Evolutionary conservation across 2,329 filamentous ascomycete genomes (phyloP).

Genomic region (Monosporascus ibericus): DNA sequence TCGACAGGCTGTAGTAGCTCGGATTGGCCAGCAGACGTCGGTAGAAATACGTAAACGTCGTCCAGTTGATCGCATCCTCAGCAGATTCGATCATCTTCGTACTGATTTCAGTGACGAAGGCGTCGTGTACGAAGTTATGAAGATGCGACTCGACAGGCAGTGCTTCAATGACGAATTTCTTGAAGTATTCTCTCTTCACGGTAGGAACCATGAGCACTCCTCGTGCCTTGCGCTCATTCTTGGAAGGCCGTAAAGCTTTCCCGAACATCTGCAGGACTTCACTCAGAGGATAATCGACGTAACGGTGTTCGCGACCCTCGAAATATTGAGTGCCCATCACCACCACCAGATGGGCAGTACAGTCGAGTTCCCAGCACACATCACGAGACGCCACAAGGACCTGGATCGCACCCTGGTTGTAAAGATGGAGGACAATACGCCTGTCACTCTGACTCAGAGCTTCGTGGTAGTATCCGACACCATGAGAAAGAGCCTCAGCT

Average conservation of each 20-base stretch:
- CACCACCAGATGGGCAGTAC: slow-evolving; percentile 82
- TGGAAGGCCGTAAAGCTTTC: slow-evolving; percentile 72
- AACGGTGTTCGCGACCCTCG: slow-evolving; percentile 92
- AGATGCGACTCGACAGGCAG: slow-evolving; percentile 93
- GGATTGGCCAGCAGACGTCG: slow-evolving; percentile 89
- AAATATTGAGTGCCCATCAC: slow-evolving; percentile 99
- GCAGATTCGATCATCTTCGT: slow-evolving; percentile 93
- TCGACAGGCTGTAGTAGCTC: slow-evolving; percentile 87
- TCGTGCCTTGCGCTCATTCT: slow-evolving; percentile 68
- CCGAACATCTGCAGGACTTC: slow-evolving; percentile 98
- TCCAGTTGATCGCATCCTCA: slow-evolving; percentile 97
- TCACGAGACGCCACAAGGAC: slow-evolving; percentile 73
- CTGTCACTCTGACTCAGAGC: slow-evolving; percentile 84
- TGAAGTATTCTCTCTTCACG: slow-evolving; percentile 95
- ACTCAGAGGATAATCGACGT: slow-evolving; percentile 90
- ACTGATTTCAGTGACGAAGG: slow-evolving; percentile 94
- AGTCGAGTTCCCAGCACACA: slow-evolving; percentile 92
- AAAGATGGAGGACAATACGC: slow-evolving; percentile 88
- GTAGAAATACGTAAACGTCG: slow-evolving; percentile 98
- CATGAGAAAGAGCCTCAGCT: slow-evolving; percentile 84
- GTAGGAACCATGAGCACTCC: slow-evolving; percentile 96
- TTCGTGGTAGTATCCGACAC: slow-evolving; percentile 96
- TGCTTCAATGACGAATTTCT: slow-evolving; percentile 96
- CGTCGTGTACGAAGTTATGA: slow-evolving; percentile 86
- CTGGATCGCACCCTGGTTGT: slow-evolving; percentile 82